Evolutionary conservation across 805 yeast species (phyloP).

Genomic region (Kluyveromyces wickerhamii): DNA sequence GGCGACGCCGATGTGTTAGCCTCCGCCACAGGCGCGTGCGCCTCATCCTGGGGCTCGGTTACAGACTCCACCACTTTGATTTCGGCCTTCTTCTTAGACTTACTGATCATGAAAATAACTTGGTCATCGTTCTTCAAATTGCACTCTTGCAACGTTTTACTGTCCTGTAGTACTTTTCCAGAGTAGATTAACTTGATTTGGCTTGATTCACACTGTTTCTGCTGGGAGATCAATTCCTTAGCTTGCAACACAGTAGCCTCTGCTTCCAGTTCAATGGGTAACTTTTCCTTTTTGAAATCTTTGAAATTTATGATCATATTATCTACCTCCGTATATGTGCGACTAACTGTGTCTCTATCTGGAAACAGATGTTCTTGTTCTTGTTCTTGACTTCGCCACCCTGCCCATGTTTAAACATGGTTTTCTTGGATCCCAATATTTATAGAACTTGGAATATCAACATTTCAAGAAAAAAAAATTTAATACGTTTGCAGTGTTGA

Average conservation of each 20-base stretch:
- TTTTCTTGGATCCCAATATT: no score
- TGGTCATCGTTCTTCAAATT: conserved; percentile 80
- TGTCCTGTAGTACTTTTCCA: conserved; percentile 83
- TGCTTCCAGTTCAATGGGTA: conserved; percentile 69
- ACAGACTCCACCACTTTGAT: conserved; percentile 21
- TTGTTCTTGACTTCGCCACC: conserved; percentile 2
- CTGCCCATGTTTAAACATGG: no score
- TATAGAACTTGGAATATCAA: no score
- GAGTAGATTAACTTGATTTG: conserved; percentile 89
- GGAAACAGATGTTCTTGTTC: background rate
- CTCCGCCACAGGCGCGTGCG: conserved; percentile 19
- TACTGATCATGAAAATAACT: conserved; percentile 84
- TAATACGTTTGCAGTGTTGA: no score
- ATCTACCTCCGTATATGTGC: no score
- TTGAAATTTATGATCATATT: conserved; percentile 42
- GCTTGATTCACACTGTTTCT: conserved; percentile 58
- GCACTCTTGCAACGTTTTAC: conserved; percentile 59
- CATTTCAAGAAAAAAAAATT: no score
- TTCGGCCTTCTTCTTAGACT: conserved; percentile 33
- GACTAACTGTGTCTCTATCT: no score
- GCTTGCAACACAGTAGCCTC: conserved; percentile 59
- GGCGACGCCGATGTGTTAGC: conserved; percentile 23
- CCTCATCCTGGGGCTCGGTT: conserved; percentile 17
- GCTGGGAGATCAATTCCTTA: conserved; percentile 63
- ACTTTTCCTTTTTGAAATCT: conserved; percentile 87